Base-by-base conservation (phyloP, 1,284 basidiomycete genomes). In the Puccinia sorghi region DNA sequence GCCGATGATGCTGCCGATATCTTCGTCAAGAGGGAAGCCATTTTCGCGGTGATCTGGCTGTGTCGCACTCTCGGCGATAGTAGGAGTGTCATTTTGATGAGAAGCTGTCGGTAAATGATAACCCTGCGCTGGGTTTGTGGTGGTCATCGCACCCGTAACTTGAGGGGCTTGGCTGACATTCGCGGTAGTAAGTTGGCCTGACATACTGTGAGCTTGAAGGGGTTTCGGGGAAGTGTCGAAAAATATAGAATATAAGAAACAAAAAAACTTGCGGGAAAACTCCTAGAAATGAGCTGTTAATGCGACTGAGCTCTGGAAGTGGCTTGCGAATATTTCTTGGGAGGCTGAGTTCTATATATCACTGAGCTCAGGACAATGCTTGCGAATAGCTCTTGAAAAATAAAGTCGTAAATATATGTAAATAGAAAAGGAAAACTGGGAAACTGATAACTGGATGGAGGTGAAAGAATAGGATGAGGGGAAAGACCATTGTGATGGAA, bases 21-120 rank as follows among this genome's bases (percentile, higher is more conserved):
- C 61, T 46, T 64, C 61, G 12, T 64, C 61, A 25, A 11, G n/a
- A 25, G 46, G 22, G 11, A 41, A 25, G 61, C 61, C 8, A 25
- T 41, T 46, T 46, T 64, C 61, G 8, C 37, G 61, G 25, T 7
- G 6, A n/a, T 46, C 61, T 64, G 39, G 61, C 61, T 64, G 41
- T 6, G 39, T 43, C 20, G 20, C 41, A 39, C 46, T 46, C n/a
- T 64, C 61, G 46, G 20, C 61, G 39, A 13, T n/a, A 11, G 15
- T 20, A 5, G 41, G 46, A 11, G 41, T n/a, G 41, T n/a, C 32
- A 64, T 43, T 43, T 46, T 64, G 27, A n/a, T 41, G 59, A 41
- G 59, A 39, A 63, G 59, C 59, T 17, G 59, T 63, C 4, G 59
- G 59, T 63, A 63, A 63, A 41, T 63, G 59, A 63, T 63, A 63